Percentiles rank a stretch among this genome's conserved stretches.
Evolutionary conservation across 176 grass and related monocot genomes (phyloP).

Genomic region (Saccharum officinarum): DNA sequence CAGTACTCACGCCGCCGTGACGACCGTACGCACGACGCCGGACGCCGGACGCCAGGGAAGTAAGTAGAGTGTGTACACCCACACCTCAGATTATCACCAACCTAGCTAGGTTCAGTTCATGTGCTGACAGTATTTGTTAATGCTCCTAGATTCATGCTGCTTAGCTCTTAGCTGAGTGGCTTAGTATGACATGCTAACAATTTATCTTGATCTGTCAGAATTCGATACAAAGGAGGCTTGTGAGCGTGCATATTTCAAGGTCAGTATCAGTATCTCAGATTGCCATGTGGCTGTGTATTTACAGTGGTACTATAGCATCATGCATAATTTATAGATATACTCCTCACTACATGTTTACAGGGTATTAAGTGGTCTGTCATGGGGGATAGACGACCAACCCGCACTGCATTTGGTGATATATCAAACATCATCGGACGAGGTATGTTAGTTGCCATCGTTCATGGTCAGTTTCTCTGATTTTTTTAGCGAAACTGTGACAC

Average conservation of each 20-base stretch:
- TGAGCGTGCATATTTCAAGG: conserved; percentile 94
- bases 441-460: no score
- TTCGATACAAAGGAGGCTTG: conserved; percentile 82
- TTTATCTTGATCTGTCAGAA: conserved; percentile 54
- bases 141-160: background rate
- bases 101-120: background rate
- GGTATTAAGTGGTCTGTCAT: no score
- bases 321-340: conserved; percentile 5
- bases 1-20: no score
- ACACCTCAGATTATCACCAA: background rate
- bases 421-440: no score
- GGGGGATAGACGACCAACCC: no score
- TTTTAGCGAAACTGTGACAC: no score
- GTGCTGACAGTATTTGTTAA: conserved; percentile 6
- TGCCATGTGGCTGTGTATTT: conserved; percentile 8
- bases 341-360: background rate
- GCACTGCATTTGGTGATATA: no score
- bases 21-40: no score
- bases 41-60: no score
- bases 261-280: conserved; percentile 23
- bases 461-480: no score
- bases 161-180: background rate
- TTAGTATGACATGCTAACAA: conserved; percentile 17
- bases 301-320: background rate
- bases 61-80: no score